Evolutionary conservation across 345 rosid genomes (phyloP), one percentile per base, ranked within the genome.

Genomic region (Moringa oleifera): DNA sequence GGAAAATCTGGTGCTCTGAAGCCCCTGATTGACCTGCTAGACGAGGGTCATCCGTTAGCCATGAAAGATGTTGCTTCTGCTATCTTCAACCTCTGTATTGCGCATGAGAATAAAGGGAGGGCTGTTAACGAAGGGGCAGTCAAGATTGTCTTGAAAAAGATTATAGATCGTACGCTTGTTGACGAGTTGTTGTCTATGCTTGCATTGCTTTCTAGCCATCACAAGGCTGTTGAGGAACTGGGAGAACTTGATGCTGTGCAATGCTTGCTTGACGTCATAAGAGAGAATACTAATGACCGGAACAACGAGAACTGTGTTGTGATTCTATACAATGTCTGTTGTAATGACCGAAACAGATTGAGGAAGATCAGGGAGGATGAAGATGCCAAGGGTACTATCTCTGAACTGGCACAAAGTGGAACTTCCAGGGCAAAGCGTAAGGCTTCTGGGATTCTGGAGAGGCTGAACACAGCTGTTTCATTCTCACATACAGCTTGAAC

Each of bases 1-100:
- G 99, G 97, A 9, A 87, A 81, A 66, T 77, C 85, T 0, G 95
- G 95, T 57, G 88, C 89, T 41, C 20, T 94, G 22, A 85, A 75
- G 66, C 97, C 91, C 51, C 95, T 94, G 7, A 59, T 90, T 17
- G 77, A 86, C 51, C 90, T 94, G 7, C 58, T 94, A 23, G 96
- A 85, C 0, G 96, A 90, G 62, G 96, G 96, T 41, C 89, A 90
- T 76, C 74, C 92, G 19, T 63, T 72, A 41, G 90, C 90, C 23
- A 75, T 88, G 83, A 94, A 87, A 57, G 99, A 94, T 59, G 93
- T 68, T 22, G 97, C 99, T 55, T 86, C 97, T n/a, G 99, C 99
- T 0, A 82, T 94, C 19, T 94, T 94, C 68, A 86, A 75, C 50
- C 73, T 94, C 0, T 94, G 99, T 65, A 82, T 86, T 2, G 56